Evolutionary conservation across 2,329 filamentous ascomycete genomes (phyloP), one percentile per base, ranked within the genome.

Genomic region (Neopestalotiopsis rosae): DNA sequence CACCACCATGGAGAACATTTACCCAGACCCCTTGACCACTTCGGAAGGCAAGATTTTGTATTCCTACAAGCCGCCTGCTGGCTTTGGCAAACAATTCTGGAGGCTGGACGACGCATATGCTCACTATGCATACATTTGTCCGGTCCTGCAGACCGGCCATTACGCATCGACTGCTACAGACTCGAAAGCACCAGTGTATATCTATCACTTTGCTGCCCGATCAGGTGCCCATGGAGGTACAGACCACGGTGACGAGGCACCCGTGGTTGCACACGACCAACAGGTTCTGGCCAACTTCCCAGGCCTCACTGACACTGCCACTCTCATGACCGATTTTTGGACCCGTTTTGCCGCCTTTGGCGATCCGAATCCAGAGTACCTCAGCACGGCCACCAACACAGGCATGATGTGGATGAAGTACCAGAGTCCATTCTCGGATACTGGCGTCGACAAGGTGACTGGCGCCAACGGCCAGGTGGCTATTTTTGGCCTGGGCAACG

Each of bases 91-190:
- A 5, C 87, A 91, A 75, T 91, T 86, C 79, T 82, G 83, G 65
- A 83, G 89, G 1, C 79, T 90, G 3, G 87, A 89, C 72, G 86
- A 87, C 10, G 88, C 88, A 0, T 92, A 92, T 76, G 87, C 84
- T 0, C 87, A 91, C 74, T 91, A 89, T 74, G 89, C 88, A 0
- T 91, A 91, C 74, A 87, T 90, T 62, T 88, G 87, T 28, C 90
- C 90, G 0, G 88, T 91, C 0, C 80, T 90, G 3, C 88, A 91
- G 75, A 89, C 87, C 0, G 89, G 87, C 0, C 81, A 86, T 67
- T 82, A 82, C 34, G 78, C 83, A 32, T 80, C 80, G 9, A 71
- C 70, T 1, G 76, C 73, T 0, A 20, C 59, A 5, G 32, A 67
- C 4, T 67, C 69, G 57, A 72, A 74, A 4, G 56, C 74, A 69